Evolutionary conservation across 129 eudicot species (phyloP).

Genomic region (Tagetes erecta): DNA sequence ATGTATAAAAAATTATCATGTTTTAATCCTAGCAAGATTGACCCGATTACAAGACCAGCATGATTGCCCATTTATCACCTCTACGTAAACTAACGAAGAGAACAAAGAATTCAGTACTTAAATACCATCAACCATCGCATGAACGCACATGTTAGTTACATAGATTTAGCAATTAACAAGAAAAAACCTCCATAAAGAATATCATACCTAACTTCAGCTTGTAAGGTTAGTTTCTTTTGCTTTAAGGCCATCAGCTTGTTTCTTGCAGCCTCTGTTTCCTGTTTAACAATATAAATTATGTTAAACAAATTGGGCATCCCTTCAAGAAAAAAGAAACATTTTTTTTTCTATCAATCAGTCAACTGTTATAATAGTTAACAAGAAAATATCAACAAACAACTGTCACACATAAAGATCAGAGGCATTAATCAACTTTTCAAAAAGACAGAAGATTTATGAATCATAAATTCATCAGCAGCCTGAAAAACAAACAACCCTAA

Average conservation of each 20-base stretch:
- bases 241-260: constrained; percentile 46
- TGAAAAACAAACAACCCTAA: not conserved
- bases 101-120: not conserved
- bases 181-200: not conserved
- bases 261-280: constrained; percentile 56
- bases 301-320: not conserved
- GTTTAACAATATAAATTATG: constrained; percentile 14
- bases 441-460: not conserved
- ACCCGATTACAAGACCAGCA: too few species aligned
- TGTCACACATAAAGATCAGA: not conserved
- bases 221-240: constrained; percentile 48
- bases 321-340: not conserved
- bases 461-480: not conserved
- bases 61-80: not conserved
- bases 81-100: not conserved
- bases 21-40: too few species aligned
- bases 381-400: not conserved
- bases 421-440: not conserved
- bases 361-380: too few species aligned
- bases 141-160: not conserved
- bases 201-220: constrained; percentile 82
- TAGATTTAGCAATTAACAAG: not conserved
- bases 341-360: not conserved
- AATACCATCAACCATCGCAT: not conserved
- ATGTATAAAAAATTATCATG: too few species aligned